Conservation (phyloP, 2,329 filamentous ascomycete species). For the Fusarium miscanthi region DNA sequence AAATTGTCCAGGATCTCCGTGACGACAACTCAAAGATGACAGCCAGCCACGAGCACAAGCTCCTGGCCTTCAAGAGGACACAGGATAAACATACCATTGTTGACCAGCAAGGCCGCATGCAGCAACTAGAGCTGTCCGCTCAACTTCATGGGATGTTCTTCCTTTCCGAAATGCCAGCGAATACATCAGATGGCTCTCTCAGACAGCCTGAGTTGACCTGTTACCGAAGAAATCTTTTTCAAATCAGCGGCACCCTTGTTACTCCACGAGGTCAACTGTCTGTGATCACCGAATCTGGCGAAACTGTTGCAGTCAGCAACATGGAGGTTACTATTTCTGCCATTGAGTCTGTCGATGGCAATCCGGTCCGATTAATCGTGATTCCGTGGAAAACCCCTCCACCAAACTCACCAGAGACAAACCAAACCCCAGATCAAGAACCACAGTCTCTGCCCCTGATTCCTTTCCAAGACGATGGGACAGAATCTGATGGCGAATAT, state of each 20-base stretch:
- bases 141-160: conserved; percentile 93
- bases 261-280: conserved; percentile 82
- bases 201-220: conserved; percentile 89
- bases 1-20: conserved; percentile 70
- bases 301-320: conserved; percentile 82
- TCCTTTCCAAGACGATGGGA: conserved; percentile 70
- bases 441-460: conserved; percentile 83
- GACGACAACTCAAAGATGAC: conserved; percentile 68
- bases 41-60: conserved; percentile 70
- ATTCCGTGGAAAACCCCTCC: conserved; percentile 98
- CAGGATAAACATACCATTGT: conserved; percentile 71
- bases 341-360: conserved; percentile 93
- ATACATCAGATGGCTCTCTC: conserved; percentile 65
- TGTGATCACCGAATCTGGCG: conserved; percentile 84
- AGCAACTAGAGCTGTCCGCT: conserved; percentile 72
- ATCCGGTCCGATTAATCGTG: conserved; percentile 91
- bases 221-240: conserved; percentile 95
- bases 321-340: conserved; percentile 92
- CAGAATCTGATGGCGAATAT: conserved; percentile 77
- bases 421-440: conserved; percentile 79
- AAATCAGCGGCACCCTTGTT: conserved; percentile 90
- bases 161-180: conserved; percentile 80
- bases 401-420: conserved; percentile 76
- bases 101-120: conserved; percentile 68
- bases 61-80: conserved; percentile 67